Base-by-base conservation (phyloP, 2,329 filamentous ascomycete species). In the Epichloe hybrida region DNA sequence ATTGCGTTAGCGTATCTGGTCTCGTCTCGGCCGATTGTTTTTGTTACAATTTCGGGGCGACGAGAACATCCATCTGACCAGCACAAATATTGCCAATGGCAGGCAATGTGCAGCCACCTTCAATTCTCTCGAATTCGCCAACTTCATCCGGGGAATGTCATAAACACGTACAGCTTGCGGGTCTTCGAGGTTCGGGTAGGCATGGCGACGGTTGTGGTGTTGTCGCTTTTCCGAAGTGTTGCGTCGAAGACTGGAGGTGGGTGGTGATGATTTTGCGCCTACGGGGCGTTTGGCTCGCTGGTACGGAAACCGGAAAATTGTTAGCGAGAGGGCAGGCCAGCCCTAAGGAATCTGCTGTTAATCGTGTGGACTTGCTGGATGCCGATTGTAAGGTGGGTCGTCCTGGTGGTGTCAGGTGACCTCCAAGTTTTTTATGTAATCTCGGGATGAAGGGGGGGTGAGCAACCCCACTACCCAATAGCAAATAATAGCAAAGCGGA, bases 121-220 rank as follows among this genome's bases (percentile, higher is more conserved):
- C 50, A 46, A 50, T 46, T 35, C 35, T 15, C 31, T 45, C 41
- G 13, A 40, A 39, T 31, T 46, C 41, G 47, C 44, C 23, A 13
- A 15, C 6, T 23, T 40, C 17, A 20, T 36, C 7, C 37, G 51
- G 38, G 56, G 55, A 50, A 55, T 52, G 13, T 38, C 13, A 31
- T 54, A 50, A 58, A 53, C 62, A 81, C 81, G 64, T 82, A 84
- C 80, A 83, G 83, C 80, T 86, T 87, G 74, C 83, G 78, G 72
- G 83, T 87, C 75, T 86, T 84, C 67, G 77, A 79, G 62, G 82
- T 76, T 72, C 82, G 76, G 72, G 83, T 86, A 81, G 83, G 83
- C 83, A 83, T 83, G 69, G 71, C 76, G 74, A 69, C 69, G 70
- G 67, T 65, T 65, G 65, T 64, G 64, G 64, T 69, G 65, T 66